phyloP scores from a whole-genome alignment of 768 basidiomycete genomes.

The Podaxis rugospora region DNA sequence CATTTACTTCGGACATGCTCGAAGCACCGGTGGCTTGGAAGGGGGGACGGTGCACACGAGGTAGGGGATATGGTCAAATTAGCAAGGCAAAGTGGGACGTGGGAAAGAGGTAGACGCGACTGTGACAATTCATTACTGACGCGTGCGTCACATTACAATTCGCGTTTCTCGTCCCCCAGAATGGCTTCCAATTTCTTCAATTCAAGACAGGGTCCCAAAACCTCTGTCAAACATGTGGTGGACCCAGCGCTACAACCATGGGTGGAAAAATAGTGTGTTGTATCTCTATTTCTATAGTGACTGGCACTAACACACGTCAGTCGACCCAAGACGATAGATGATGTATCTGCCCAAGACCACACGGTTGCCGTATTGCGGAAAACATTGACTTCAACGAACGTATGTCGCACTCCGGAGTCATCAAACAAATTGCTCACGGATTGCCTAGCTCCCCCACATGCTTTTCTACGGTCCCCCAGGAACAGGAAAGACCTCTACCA shows the following conservation, averaged over 20 bases:
- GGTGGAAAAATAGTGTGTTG: conserved; percentile 95
- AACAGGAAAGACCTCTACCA: conserved; percentile 98
- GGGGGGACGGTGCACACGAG: conserved; percentile 4
- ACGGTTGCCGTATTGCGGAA: conserved; percentile 90
- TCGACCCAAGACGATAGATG: conserved; percentile 96
- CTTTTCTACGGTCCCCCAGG: conserved; percentile 99
- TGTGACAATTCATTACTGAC: conserved; percentile 22
- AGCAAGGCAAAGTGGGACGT: conserved; percentile 18
- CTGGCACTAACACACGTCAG: conserved; percentile 33
- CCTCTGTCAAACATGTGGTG: conserved; percentile 37
- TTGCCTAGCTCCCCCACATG: conserved; percentile 92
- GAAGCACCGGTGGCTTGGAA: not conserved
- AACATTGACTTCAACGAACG: conserved; percentile 90
- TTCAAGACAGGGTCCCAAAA: conserved; percentile 38
- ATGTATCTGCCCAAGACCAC: conserved; percentile 96
- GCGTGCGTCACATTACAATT: conserved; percentile 25
- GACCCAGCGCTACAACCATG: conserved; percentile 79
- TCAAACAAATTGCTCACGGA: conserved; percentile 11
- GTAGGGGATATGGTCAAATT: conserved; percentile 15
- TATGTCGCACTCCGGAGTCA: conserved; percentile 24
- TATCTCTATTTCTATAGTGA: not conserved
- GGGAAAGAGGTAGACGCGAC: conserved; percentile 32
- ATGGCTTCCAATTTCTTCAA: conserved; percentile 65
- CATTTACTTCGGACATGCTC: conserved; percentile 3
- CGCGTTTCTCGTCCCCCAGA: conserved; percentile 9